These are phyloP conservation scores for Russula ochroleuca DNA, from an alignment of 768 basidiomycete species.

Conservation along the genomic window DNA sequence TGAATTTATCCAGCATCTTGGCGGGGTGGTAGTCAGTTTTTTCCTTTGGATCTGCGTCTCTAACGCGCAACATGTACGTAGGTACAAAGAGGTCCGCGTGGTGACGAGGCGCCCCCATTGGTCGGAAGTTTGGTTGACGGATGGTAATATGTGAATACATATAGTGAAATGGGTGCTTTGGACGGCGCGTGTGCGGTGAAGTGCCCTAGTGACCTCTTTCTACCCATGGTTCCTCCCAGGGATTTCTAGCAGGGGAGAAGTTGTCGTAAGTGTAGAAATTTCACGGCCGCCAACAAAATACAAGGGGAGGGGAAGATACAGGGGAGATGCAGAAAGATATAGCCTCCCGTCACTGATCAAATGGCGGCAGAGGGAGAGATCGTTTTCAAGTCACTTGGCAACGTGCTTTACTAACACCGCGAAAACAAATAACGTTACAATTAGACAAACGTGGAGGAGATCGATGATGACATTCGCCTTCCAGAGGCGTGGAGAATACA, in stretches of 20 bases:
- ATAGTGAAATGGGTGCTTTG: neutral
- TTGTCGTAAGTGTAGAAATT: neutral
- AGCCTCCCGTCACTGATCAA: too few species aligned
- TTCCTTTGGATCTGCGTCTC: neutral
- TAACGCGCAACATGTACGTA: neutral
- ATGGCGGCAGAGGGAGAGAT: neutral
- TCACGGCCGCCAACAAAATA: neutral
- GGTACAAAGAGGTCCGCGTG: too few species aligned
- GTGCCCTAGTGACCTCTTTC: neutral
- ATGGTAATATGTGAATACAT: neutral
- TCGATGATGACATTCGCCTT: neutral
- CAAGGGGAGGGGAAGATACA: too few species aligned
- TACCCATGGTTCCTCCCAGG: too few species aligned
- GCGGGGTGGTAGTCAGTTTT: too few species aligned
- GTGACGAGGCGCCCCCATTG: neutral
- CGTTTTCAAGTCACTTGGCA: neutral
- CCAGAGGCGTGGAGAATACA: neutral
- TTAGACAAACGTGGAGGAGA: neutral
- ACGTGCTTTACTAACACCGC: neutral
- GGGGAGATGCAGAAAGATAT: too few species aligned
- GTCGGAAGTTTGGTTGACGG: neutral
- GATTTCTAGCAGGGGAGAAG: too few species aligned
- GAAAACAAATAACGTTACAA: neutral
- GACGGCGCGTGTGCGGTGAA: neutral
- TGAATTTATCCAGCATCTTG: too few species aligned